Conservation (phyloP, 257 asterid genomes). For the Solanum corneliomulleri region DNA sequence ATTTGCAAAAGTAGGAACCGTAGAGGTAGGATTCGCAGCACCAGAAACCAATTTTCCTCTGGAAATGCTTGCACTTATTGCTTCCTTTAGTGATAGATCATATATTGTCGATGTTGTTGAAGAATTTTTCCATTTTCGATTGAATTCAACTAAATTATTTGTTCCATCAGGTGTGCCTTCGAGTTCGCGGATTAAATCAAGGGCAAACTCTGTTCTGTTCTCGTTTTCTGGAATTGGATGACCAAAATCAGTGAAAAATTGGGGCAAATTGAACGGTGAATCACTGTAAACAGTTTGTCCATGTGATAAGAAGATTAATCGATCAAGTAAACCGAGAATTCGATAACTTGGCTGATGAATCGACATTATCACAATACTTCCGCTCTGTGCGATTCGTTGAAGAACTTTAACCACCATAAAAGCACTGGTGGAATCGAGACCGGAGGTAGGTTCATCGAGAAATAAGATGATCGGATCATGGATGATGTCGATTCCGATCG, state of each 20-base stretch:
- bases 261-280: conserved; percentile 9
- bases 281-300: conserved; percentile 34
- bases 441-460: conserved; percentile 41
- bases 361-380: conserved; percentile 39
- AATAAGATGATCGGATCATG: conserved; percentile 35
- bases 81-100: conserved; percentile 17
- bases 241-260: conserved; percentile 24
- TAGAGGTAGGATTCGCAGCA: neutral
- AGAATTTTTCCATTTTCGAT: conserved; percentile 8
- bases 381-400: conserved; percentile 30
- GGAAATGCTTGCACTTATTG: conserved; percentile 26
- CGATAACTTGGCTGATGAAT: conserved; percentile 37
- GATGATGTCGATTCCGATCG: conserved; percentile 33
- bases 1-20: conserved; percentile 25
- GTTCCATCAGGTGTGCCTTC: conserved; percentile 22
- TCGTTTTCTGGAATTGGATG: conserved; percentile 29
- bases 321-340: conserved; percentile 23
- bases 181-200: conserved; percentile 25
- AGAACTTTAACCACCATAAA: conserved; percentile 34
- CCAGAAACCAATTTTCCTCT: conserved; percentile 32
- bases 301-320: conserved; percentile 19
- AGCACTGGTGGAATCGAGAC: conserved; percentile 40
- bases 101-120: neutral
- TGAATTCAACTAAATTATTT: conserved; percentile 24
- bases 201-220: conserved; percentile 24